These are phyloP conservation scores for Dentipellis sp. DNA, from an alignment of 768 basidiomycete genomes.

Conservation along the genomic window DNA sequence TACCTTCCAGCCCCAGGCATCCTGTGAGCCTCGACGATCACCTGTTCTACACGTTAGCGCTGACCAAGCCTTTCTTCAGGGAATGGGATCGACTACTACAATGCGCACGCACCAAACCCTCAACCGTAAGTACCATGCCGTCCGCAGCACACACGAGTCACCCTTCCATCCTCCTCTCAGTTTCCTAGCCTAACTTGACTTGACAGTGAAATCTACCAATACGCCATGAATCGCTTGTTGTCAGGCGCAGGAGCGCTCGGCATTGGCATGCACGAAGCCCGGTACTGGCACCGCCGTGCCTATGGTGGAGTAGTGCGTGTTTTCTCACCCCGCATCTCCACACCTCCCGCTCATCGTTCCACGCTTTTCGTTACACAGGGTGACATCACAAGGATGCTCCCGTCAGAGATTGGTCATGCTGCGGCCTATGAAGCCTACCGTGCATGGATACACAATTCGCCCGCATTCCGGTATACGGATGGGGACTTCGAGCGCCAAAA, in stretches of 20 bases:
- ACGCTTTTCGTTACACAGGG: conserved; percentile 27
- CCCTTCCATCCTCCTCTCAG: conserved; percentile 10
- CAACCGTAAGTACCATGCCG: conserved; percentile 39
- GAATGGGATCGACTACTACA: conserved; percentile 54
- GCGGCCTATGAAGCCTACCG: conserved; percentile 74
- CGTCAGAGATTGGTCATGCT: conserved; percentile 62
- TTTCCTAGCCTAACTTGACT: background rate
- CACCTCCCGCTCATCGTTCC: background rate
- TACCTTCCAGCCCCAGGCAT: conserved; percentile 31
- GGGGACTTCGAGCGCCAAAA: conserved; percentile 52
- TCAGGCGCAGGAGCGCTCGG: conserved; percentile 21
- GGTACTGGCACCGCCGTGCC: conserved; percentile 54
- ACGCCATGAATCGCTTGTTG: conserved; percentile 23
- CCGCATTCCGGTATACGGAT: conserved; percentile 44
- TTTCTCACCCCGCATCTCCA: background rate
- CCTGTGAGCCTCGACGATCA: conserved; percentile 21
- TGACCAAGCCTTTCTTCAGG: conserved; percentile 27
- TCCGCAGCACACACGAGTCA: background rate
- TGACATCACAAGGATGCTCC: conserved; percentile 39
- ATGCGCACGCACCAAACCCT: conserved; percentile 46
- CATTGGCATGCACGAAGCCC: conserved; percentile 51
- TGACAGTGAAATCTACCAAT: conserved; percentile 27
- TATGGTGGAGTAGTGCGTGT: conserved; percentile 49
- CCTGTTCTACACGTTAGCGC: background rate
- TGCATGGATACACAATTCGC: conserved; percentile 50